Conservation (phyloP, 1,284 basidiomycete species). For the Pisolithus thermaeus region DNA sequence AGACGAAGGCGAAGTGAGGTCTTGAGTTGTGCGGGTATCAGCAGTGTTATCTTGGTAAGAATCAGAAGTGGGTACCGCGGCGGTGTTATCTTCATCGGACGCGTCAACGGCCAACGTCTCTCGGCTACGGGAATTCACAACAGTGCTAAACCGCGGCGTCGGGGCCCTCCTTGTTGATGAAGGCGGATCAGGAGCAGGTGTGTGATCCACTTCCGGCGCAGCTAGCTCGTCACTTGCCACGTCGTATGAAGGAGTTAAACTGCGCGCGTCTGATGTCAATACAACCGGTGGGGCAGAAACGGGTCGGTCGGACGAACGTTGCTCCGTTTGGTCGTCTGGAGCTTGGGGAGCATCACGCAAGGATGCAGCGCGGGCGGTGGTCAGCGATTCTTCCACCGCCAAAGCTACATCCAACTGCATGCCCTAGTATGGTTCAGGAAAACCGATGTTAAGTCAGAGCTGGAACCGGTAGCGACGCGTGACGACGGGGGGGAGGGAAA, state of each 20-base stretch:
- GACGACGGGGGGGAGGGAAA: slow-evolving; percentile 1
- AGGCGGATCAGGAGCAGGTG: slow-evolving; percentile 2
- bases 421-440: slow-evolving; percentile 4
- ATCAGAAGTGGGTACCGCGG: slow-evolving; percentile 25
- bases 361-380: neutral
- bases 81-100: slow-evolving; percentile 25
- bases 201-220: slow-evolving; percentile 1
- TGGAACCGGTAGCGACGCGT: slow-evolving; percentile 25
- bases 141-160: slow-evolving; percentile 23
- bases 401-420: slow-evolving; percentile 15
- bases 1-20: neutral
- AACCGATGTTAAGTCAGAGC: slow-evolving; percentile 24
- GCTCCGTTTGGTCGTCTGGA: neutral
- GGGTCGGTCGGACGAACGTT: neutral
- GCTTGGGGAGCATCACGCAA: neutral
- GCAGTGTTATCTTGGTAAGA: slow-evolving; percentile 2
- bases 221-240: slow-evolving; percentile 6
- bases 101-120: slow-evolving; percentile 28
- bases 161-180: slow-evolving; percentile 4
- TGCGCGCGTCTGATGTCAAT: neutral
- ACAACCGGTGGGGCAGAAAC: neutral
- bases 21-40: slow-evolving; percentile 1
- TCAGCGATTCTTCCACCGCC: slow-evolving; percentile 3
- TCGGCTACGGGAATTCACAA: slow-evolving; percentile 16
- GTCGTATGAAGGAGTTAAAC: slow-evolving; percentile 1